Conservation (phyloP, 2,329 filamentous ascomycete species). For the Epichloe gansuensis region DNA sequence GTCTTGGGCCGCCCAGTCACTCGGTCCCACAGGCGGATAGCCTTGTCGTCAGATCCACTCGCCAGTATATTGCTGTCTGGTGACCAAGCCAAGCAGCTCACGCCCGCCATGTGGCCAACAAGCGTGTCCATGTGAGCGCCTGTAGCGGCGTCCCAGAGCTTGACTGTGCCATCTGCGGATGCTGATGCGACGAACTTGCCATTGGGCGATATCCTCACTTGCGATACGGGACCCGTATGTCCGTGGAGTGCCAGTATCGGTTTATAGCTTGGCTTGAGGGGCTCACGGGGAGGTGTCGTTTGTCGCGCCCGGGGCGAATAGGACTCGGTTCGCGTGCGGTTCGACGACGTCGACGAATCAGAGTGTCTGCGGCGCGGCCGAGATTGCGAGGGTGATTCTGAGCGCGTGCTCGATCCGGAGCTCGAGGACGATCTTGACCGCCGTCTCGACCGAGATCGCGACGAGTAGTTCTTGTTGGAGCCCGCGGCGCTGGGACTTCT, state of each 20-base stretch:
- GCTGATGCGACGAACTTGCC: slow-evolving; percentile 80
- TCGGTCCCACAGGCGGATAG: slow-evolving; percentile 82
- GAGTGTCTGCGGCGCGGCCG: slow-evolving; percentile 18
- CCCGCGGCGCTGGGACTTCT: slow-evolving; percentile 11
- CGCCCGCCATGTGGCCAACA: slow-evolving; percentile 83
- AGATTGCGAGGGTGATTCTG: slow-evolving; percentile 22
- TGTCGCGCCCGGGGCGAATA: slow-evolving; percentile 9
- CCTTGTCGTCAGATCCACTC: slow-evolving; percentile 90
- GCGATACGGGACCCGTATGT: slow-evolving; percentile 66
- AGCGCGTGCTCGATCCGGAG: slow-evolving; percentile 25
- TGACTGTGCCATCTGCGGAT: slow-evolving; percentile 80
- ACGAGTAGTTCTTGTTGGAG: slow-evolving; percentile 15
- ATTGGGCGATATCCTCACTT: slow-evolving; percentile 84
- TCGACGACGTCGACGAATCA: slow-evolving; percentile 17
- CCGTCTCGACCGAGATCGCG: slow-evolving; percentile 16
- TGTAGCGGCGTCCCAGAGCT: slow-evolving; percentile 74
- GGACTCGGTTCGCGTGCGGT: slow-evolving; percentile 14
- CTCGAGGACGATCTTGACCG: slow-evolving; percentile 21
- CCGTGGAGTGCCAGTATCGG: slow-evolving; percentile 60
- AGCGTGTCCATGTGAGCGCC: slow-evolving; percentile 77
- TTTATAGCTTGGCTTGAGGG: slow-evolving; percentile 51
- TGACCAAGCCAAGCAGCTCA: slow-evolving; percentile 88
- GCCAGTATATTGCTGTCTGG: slow-evolving; percentile 80
- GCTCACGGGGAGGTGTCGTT: slow-evolving; percentile 31
- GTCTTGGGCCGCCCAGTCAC: slow-evolving; percentile 44